Conservation (phyloP, 441 rosid species). For the Sinapis alba region DNA sequence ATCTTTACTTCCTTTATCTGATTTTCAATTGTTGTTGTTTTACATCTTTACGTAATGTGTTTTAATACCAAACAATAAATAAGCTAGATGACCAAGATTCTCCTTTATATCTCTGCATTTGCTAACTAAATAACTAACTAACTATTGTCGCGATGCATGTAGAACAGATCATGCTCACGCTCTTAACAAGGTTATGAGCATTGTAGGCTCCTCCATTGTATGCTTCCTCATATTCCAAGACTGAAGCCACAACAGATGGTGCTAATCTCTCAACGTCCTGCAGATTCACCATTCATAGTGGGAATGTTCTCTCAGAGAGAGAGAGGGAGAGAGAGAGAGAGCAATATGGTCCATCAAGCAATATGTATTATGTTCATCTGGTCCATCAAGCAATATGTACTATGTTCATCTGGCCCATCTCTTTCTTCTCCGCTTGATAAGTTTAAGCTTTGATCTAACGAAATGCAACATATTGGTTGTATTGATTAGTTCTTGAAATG, state of each 20-base stretch:
- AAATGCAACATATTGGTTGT: slow-evolving; percentile 17
- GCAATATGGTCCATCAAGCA: no score
- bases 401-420: slow-evolving; percentile 49
- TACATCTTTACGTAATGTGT: no score
- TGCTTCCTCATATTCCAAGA: slow-evolving; percentile 52
- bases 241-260: slow-evolving; percentile 55
- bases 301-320: no score
- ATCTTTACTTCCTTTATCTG: no score
- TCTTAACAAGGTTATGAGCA: slow-evolving; percentile 80
- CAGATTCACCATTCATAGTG: no score
- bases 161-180: slow-evolving; percentile 93
- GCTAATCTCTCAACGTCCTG: slow-evolving; percentile 16
- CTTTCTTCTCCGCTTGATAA: slow-evolving; percentile 39
- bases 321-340: no score
- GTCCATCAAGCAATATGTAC: slow-evolving; percentile 58
- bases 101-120: not conserved
- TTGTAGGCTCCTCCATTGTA: slow-evolving; percentile 48
- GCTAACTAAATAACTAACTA: slow-evolving; percentile 1
- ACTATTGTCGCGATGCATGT: slow-evolving; percentile 72
- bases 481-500: not conserved
- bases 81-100: not conserved
- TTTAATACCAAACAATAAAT: slow-evolving; percentile 4
- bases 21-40: no score
- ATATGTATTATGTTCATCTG: slow-evolving; percentile 52
- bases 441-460: not conserved